These are phyloP conservation scores for Vinca minor DNA, from an alignment of 257 asterid genomes.

Conservation along the genomic window DNA sequence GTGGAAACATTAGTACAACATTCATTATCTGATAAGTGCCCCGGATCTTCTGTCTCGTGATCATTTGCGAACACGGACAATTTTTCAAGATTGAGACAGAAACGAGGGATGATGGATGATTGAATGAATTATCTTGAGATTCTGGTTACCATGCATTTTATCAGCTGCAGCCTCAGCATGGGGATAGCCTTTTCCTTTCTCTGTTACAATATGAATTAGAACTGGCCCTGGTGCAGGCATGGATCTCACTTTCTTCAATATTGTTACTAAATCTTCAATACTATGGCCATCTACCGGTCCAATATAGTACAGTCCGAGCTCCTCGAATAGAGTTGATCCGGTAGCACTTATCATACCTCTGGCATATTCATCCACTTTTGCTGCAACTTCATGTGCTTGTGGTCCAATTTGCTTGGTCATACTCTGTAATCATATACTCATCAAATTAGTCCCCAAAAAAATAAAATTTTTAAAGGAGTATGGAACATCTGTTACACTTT, in stretches of 20 bases:
- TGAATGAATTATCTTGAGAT: not conserved
- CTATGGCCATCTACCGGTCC: constrained; percentile 80
- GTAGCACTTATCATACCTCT: constrained; percentile 73
- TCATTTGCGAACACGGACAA: too few relatives aligned
- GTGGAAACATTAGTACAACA: not conserved
- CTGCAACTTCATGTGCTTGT: constrained; percentile 70
- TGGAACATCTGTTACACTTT: too few relatives aligned
- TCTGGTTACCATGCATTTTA: constrained; percentile 58
- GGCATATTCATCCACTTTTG: constrained; percentile 76
- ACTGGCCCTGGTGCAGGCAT: constrained; percentile 84
- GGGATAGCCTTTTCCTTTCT: constrained; percentile 73
- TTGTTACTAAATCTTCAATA: constrained; percentile 45
- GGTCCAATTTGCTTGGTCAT: constrained; percentile 71
- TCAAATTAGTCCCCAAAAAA: not conserved
- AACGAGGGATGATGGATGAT: too few relatives aligned
- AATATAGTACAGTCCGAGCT: constrained; percentile 69
- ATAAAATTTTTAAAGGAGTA: not conserved
- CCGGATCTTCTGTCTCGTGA: too few relatives aligned
- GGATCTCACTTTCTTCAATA: constrained; percentile 48
- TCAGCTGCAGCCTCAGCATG: constrained; percentile 73
- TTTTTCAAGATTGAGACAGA: too few relatives aligned
- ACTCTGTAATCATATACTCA: constrained; percentile 27
- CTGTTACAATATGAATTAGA: constrained; percentile 60
- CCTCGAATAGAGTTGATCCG: constrained; percentile 70
- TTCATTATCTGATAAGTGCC: too few relatives aligned